Conservation (phyloP, 768 basidiomycete genomes). For the Mycena amicta region DNA sequence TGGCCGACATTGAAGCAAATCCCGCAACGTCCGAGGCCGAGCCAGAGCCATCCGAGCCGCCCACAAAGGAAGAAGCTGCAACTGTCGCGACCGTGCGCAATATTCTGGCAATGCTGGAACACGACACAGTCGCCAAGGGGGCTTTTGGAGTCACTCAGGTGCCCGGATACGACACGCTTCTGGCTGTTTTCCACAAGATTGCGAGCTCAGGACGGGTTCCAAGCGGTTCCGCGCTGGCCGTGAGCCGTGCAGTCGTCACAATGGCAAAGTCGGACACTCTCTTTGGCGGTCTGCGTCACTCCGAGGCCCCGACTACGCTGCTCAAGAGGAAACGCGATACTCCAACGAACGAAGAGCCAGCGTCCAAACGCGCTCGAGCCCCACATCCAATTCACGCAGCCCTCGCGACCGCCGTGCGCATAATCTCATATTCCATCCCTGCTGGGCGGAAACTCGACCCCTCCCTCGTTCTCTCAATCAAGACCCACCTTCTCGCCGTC, state of each 20-base stretch:
- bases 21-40: constrained; percentile 3
- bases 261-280: constrained; percentile 67
- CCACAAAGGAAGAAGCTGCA: constrained; percentile 54
- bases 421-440: constrained; percentile 47
- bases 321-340: constrained; percentile 78
- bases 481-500: constrained; percentile 71
- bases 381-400: constrained; percentile 54
- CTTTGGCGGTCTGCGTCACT: constrained; percentile 66
- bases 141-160: constrained; percentile 56
- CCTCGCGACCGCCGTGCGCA: constrained; percentile 60
- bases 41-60: constrained; percentile 28
- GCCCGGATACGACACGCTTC: constrained; percentile 53
- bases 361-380: constrained; percentile 33
- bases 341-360: constrained; percentile 36
- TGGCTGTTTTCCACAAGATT: constrained; percentile 56
- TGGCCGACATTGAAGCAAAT: constrained; percentile 68
- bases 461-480: constrained; percentile 67
- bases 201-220: constrained; percentile 50
- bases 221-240: constrained; percentile 53
- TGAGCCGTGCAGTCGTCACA: constrained; percentile 64
- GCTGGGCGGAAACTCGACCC: constrained; percentile 53
- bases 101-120: constrained; percentile 59
- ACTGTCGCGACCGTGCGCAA: constrained; percentile 61
- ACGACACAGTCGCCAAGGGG: constrained; percentile 57
- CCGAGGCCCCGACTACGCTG: constrained; percentile 61